Evolutionary conservation across 306 rosid genomes (phyloP), one percentile per base, ranked within the genome.

Genomic region (Prunus fruticosa): DNA sequence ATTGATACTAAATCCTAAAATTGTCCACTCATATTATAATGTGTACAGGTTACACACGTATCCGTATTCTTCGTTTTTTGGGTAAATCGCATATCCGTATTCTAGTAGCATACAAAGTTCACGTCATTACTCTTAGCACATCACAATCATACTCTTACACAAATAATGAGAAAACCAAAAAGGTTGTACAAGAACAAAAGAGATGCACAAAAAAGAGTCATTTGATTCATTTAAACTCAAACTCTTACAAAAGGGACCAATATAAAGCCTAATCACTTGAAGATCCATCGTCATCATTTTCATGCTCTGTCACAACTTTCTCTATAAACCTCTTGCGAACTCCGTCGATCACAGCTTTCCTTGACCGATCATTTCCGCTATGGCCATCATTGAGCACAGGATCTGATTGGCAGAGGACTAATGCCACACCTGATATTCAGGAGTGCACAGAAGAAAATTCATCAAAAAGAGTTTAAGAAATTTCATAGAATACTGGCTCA

Each of bases 341-440:
- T 72, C 91, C 96, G 49, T 89, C 97, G 0, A 92, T 83, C 71
- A 95, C 91, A 69, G 97, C 89, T 69, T 91, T 56, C 72, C 93
- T 89, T 67, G 97, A 91, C n/a, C 50, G 72, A 69, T 83, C 97
- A 22, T 85, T 77, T 62, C 82, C 84, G 57, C 82, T 80, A 47
- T 84, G 96, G 34, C 98, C 97, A 75, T 92, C 97, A 38, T 89
- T 87, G 15, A 95, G 97, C 2, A 92, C 97, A 49, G 97, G 97
- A 80, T 90, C 93, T 50, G 97, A 89, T 73, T 92, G 92, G 82
- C 99, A 95, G 65, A 95, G 89, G 41, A 95, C 88, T 81, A 95
- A 82, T 69, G 99, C 97, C 81, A 92, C 97, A 76, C 97, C 97
- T 92, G 77, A 58, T 28, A 77, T 65, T 64, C 80, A 86, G 3